Evolutionary conservation across 2,329 filamentous ascomycete species (phyloP), one percentile per base, ranked within the genome.

Genomic region (Neofusicoccum laricinum): DNA sequence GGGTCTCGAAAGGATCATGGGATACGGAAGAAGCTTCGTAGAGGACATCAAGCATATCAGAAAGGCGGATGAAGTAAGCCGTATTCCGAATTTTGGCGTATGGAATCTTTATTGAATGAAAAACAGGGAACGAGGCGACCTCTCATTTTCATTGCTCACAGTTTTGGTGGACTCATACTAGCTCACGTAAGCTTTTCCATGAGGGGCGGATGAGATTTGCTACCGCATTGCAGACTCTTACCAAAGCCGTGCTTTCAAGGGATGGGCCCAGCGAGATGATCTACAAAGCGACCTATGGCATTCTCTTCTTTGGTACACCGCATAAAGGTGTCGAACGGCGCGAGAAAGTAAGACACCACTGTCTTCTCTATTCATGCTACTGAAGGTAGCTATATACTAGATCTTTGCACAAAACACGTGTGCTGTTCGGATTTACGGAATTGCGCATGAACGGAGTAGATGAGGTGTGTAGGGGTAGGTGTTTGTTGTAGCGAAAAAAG

Each of bases 1-100:
- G 50, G 69, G 68, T 8, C 61, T 72, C 6, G 63, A 71, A 51
- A 72, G 67, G 2, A 66, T 71, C 32, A 59, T 65, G 12, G 69
- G 70, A 34, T 71, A 69, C 32, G 53, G 49, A 7, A 21, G 50
- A 8, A 10, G 4, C 12, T 41, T 55, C 3, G 5, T 55, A 2
- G 34, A 40, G 15, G 36, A 55, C 2, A 19, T 40, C 3, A 40
- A 40, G 2, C 34, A 41, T n/a, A 14, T 55, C 10, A 2, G 34
- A 2, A 38, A 5, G 2, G n/a, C 46, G 4, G 46, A 49, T 3
- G 11, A 32, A 21, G 46, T 49, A n/a, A n/a, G n/a, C n/a, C n/a
- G n/a, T n/a, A n/a, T n/a, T n/a, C n/a, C n/a, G n/a, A n/a, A n/a
- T n/a, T n/a, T n/a, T n/a, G n/a, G n/a, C n/a, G n/a, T n/a, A n/a